Evolutionary conservation across 2,329 filamentous ascomycete species (phyloP), one percentile per base, ranked within the genome.

Genomic region (Penicillium sp.): DNA sequence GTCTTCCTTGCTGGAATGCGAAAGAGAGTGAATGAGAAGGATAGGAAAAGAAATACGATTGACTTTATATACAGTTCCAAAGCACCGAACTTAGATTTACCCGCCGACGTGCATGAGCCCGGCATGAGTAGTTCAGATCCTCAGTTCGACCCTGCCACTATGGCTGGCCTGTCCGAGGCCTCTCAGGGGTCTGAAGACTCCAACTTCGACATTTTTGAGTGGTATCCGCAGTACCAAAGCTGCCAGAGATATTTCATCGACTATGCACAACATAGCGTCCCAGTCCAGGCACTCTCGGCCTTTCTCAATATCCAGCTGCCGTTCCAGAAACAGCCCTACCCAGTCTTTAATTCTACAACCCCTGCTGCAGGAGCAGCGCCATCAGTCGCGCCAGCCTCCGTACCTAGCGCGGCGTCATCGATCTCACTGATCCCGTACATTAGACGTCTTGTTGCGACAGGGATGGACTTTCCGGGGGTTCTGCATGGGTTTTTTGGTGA

Each of bases 401-500:
- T 75, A 38, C 65, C 71, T 28, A 63, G 69, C 16, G 69, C 71
- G 3, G 67, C 72, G 9, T 70, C 66, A 12, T 66, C 70, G 62
- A 80, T 92, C 47, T 91, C 89, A 1, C 79, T 97, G 11, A 83
- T 94, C 3, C 93, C 94, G 0, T 99, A 96, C 71, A 87, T 97
- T 60, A 87, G 93, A 33, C 89, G 94, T 16, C 82, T 97, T 2
- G 86, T 97, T 47, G 90, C 90, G 16, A 97, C 93, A 0, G 93
- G 92, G 1, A 94, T 96, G 77, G 94, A 97, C 71, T 86, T 86
- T 42, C 86, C 89, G 0, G 86, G 86, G 0, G 87, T 97, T n/a
- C 78, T 99, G 59, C 90, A 96, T 68, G 91, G 91, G 11, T 96
- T 97, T 77, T 99, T 97, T 65, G 94, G 94, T n/a, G 90, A 97